Conservation (phyloP, 1,139 yeast species). For the Pichia sp. region DNA sequence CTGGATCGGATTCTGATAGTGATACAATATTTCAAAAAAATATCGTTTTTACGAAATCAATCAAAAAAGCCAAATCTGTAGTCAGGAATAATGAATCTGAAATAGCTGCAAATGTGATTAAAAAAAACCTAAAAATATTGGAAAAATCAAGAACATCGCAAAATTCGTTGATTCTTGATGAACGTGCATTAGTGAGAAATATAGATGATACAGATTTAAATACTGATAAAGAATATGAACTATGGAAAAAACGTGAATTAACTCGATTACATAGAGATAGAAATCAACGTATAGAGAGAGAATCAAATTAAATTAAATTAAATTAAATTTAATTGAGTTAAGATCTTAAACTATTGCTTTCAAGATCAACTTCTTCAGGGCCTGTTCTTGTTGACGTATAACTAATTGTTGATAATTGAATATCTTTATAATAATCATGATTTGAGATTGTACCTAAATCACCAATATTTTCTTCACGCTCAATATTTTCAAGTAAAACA, state of each 20-base stretch:
- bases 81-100: not conserved
- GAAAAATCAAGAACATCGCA: not conserved
- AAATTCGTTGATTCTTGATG: not conserved
- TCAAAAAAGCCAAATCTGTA: not conserved
- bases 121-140: not conserved
- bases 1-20: not conserved
- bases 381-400: slow-evolving; percentile 11
- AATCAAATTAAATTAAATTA: not conserved
- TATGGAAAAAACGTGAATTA: slow-evolving; percentile 13
- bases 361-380: slow-evolving; percentile 1
- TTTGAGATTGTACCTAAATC: not conserved
- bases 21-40: not conserved
- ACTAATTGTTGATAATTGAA: slow-evolving; percentile 6
- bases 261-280: slow-evolving; percentile 11
- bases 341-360: no score
- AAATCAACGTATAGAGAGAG: slow-evolving; percentile 8
- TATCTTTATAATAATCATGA: slow-evolving; percentile 15
- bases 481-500: slow-evolving; percentile 11
- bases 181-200: not conserved
- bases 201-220: slow-evolving; percentile 8
- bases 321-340: no score
- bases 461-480: no score
- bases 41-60: not conserved
- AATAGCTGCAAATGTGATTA: not conserved
- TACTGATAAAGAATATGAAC: not conserved